Base-by-base conservation (phyloP, 2,329 filamentous ascomycete genomes). In the Sporothrix pallida region DNA sequence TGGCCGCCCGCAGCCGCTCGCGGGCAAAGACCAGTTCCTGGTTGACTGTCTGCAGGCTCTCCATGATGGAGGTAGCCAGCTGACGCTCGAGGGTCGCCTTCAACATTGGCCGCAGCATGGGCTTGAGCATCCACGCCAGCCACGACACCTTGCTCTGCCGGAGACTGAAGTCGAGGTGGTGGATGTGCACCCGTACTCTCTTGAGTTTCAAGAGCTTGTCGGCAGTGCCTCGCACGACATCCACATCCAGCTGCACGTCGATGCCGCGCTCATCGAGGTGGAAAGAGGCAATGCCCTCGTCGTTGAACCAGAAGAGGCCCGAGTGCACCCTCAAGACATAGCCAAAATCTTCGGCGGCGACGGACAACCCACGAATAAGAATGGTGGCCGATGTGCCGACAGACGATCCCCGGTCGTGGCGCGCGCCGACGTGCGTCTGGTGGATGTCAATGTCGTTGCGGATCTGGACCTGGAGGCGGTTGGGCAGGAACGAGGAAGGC, bases 301-400 rank as follows among this genome's bases (percentile, higher is more conserved):
- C 94, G 1, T 89, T 88, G 44, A 97, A 86, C 31, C 90, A 90
- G 68, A 97, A 85, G 1, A 97, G 58, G 1, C 93, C 91, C 15
- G 90, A 89, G 80, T 96, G 95, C 0, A 93, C 87, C 10, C 92
- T 92, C 46, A 98, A 84, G 90, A 95, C 97, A 83, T 95, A 98
- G 31, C 95, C 95, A 46, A 98, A 86, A 75, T 98, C 94, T 31
- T 95, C 90, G 2, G 95, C 95, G 56, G 92, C 90, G 72, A 96
- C 86, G 0, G 94, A 97, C 9, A 98, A 83, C 0, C 95, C 95
- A 76, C 94, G 91, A 54, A 97, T 83, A 76, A 92, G 93, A 79
- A 97, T 87, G 0, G 92, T 93, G 76, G 96, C 87, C 1, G 92
- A 85, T 0, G 93, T 94, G 31, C 89, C 91, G 2, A 87, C 87